Base-by-base conservation (phyloP, 495 filamentous ascomycete genomes). In the Neurospora sp. region DNA sequence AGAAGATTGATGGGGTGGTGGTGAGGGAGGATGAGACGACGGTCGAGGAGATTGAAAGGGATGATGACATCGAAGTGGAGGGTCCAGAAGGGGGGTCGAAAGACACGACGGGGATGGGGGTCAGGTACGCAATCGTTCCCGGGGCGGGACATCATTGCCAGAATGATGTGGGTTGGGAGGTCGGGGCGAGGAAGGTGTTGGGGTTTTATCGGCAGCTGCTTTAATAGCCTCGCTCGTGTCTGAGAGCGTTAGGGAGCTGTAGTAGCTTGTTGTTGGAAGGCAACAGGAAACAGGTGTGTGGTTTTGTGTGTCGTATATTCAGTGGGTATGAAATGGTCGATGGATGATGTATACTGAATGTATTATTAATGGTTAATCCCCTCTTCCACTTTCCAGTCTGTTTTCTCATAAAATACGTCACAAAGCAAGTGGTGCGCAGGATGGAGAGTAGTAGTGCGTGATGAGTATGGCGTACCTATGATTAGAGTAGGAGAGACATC, bases 1-100 rank as follows among this genome's bases (percentile, higher is more conserved):
- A 97, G 81, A 76, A 97, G 80, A 80, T 97, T 89, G 78, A 98
- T 78, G 76, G 91, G 91, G 59, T 5, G 0, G 5, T 96, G 75
- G 80, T 95, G 90, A 0, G 89, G 85, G 40, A 92, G 11, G n/a
- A 59, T 35, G 16, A 39, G 7, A 76, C 73, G 31, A 76, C 73
- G 31, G 77, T 79, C 22, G 74, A 40, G 12, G 75, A 70, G 10
- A 53, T 71, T 39, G 76, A 78, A 5, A 14, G 42, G 42, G 8
- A 95, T 90, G 8, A 95, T 90, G 0, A 89, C 85, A 41, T 41
- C 12, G 40, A 92, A 89, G 48, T 75, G 14, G 27, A 48, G n/a
- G 35, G 39, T 14, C 76, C 73, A 37, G 27, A 31, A 31, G 77
- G 80, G 31, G 73, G 48, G 6, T 71, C 68, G 11, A 42, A 72